Base-by-base conservation (phyloP, 1,284 basidiomycete genomes). In the Anthracocystis walkeri region DNA sequence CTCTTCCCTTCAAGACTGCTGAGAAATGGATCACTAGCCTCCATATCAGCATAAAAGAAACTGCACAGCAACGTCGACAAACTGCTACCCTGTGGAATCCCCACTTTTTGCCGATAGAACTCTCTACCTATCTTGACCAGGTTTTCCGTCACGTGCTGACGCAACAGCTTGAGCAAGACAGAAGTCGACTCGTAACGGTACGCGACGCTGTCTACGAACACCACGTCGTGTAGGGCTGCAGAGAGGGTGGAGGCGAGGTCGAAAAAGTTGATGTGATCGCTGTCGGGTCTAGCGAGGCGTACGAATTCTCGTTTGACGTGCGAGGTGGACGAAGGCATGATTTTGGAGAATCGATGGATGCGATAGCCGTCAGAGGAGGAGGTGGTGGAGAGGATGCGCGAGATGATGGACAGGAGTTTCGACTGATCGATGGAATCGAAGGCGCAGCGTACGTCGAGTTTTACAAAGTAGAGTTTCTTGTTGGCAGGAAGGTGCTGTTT, bases 351-450 rank as follows among this genome's bases (percentile, higher is more conserved):
- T 0, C 76, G 75, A 42, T 83, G 82, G 25, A 84, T 69, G 31
- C 81, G 67, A 55, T 84, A 84, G 4, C 71, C 72, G 18, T 77
- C 69, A 2, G 68, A 41, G 20, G 51, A 46, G 18, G 40, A n/a
- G 42, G 38, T 41, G 10, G 50, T 60, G 51, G 45, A 45, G 0
- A 80, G 61, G 90, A 90, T 82, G 1, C 90, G 86, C 23, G 89
- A 88, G 41, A 98, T 85, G 31, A 99, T 93, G 38, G 89, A 87
- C 16, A 99, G 86, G 51, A 99, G 86, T 80, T 92, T 95, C 23
- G 89, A 88, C 84, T 99, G 97, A 46, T 95, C 91, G 72, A 99
- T 98, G 0, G 93, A 94, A 86, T 99, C 97, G 87, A 98, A 99
- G 69, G 95, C 97, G 1, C 94, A 92, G 68, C 92, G 91, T 16